phyloP scores from a whole-genome alignment of 2,329 filamentous ascomycete genomes.

The Pestalotiopsis sp. region DNA sequence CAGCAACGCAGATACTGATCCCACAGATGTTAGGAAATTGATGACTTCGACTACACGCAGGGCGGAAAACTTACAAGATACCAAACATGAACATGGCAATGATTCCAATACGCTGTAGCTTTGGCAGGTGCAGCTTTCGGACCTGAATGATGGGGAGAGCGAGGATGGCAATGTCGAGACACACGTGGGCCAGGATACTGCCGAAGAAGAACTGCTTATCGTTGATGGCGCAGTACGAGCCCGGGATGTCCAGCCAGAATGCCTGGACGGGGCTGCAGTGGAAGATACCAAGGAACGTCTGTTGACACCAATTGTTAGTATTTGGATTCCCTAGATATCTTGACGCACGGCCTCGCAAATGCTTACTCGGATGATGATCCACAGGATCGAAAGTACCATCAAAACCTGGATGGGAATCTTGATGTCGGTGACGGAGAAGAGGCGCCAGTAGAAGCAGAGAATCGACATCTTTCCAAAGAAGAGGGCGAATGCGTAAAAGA shows the following conservation, averaged over 20 bases:
- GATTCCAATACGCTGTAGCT: conserved; percentile 1
- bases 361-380: conserved; percentile 29
- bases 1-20: conserved; percentile 9
- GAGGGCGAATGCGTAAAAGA: conserved; percentile 31
- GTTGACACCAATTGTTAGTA: neutral
- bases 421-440: conserved; percentile 32
- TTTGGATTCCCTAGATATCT: neutral
- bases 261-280: conserved; percentile 25
- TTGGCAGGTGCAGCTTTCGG: conserved; percentile 17
- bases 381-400: conserved; percentile 23
- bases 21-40: neutral
- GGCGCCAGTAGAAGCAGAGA: conserved; percentile 32
- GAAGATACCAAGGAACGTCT: conserved; percentile 26
- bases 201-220: conserved; percentile 23
- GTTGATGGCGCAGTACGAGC: conserved; percentile 22
- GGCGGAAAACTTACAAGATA: conserved; percentile 5
- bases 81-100: conserved; percentile 16
- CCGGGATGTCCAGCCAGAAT: conserved; percentile 23
- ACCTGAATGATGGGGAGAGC: conserved; percentile 22
- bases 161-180: conserved; percentile 24
- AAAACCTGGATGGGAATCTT: conserved; percentile 31
- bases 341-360: too few species aligned
- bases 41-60: neutral
- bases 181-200: conserved; percentile 21
- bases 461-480: conserved; percentile 32